Evolutionary conservation across 75 land plant species (phyloP), one percentile per base, ranked within the genome.

Genomic region (Larix kaempferi): DNA sequence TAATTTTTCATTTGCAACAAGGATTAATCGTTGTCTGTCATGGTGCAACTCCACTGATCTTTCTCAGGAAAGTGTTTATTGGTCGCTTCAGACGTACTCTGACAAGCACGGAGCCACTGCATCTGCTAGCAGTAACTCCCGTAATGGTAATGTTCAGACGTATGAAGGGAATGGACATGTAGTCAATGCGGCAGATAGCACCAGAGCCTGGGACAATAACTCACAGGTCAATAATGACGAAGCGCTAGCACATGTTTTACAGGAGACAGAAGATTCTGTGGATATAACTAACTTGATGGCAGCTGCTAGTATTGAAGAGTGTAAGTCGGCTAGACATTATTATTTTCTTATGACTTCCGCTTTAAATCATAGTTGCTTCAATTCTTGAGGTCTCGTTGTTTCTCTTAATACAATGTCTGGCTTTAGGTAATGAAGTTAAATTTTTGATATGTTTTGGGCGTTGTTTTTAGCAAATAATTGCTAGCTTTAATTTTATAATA

Each of bases 51-150:
- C 8, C 25, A 52, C 29, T 74, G 35, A 56, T 74, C 19, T 52
- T 74, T 59, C 74, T 78, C 84, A 85, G 89, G 89, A 81, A 60
- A 82, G 54, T 79, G 37, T 79, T n/a, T 86, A 86, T 62, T 79
- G 88, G 71, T 74, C 86, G 56, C 71, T 59, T 39, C 75, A 80
- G 62, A 72, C 77, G 0, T 82, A 74, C 64, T 29, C 77, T 6
- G 84, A 90, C 77, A 90, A 90, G 77, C 85, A 73, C 77, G 89
- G 84, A 13, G 29, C 73, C 13, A 80, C 86, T 73, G 92, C 81
- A 17, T 60, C 72, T 39, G n/a, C 80, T 26, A 63, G 79, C 17
- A 80, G 57, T 58, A 71, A 54, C 49, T 81, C 82, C 21, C 82
- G 75, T 74, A 77, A 65, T 74, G 67, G 78, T 75, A 35, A 75